Conservation (phyloP, 257 asterid genomes). For the Linaria vulgaris region DNA sequence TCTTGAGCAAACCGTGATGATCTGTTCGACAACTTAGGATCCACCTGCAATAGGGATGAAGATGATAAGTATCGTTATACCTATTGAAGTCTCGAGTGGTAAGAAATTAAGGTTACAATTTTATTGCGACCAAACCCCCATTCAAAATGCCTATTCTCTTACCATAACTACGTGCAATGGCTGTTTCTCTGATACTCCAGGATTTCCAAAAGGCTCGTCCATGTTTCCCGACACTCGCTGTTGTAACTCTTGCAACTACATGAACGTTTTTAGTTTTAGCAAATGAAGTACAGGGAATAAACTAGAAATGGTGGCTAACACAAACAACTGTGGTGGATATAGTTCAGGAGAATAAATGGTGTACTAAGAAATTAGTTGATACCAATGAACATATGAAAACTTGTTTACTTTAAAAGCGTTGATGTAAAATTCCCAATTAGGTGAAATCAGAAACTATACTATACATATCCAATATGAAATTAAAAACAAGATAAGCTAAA, state of each 20-base stretch:
- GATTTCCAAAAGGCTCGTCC: conserved; percentile 73
- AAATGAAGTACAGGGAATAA: conserved; percentile 16
- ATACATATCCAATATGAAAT: not conserved
- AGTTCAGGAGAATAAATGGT: conserved; percentile 6
- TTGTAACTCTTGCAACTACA: conserved; percentile 92
- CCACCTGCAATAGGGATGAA: conserved; percentile 59
- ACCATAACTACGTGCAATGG: conserved; percentile 97
- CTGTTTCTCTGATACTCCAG: conserved; percentile 85
- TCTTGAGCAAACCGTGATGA: conserved; percentile 81
- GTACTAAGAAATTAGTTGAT: too few relatives aligned
- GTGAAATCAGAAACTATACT: conserved; percentile 5
- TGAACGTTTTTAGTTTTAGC: conserved; percentile 22
- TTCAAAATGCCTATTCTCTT: conserved; percentile 31
- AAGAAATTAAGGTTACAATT: conserved; percentile 18
- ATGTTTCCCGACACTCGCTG: conserved; percentile 77
- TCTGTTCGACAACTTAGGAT: conserved; percentile 66
- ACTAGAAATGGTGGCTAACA: not conserved
- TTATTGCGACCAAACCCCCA: not conserved
- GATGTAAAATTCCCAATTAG: not conserved
- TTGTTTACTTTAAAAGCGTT: not conserved
- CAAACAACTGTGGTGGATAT: not conserved
- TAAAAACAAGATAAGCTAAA: conserved; percentile 3
- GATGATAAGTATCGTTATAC: conserved; percentile 4
- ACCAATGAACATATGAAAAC: not conserved
- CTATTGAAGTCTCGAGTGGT: conserved; percentile 13